These are phyloP conservation scores for Hagleromyces aurorensis DNA, from an alignment of 805 yeast species.

Conservation along the genomic window DNA sequence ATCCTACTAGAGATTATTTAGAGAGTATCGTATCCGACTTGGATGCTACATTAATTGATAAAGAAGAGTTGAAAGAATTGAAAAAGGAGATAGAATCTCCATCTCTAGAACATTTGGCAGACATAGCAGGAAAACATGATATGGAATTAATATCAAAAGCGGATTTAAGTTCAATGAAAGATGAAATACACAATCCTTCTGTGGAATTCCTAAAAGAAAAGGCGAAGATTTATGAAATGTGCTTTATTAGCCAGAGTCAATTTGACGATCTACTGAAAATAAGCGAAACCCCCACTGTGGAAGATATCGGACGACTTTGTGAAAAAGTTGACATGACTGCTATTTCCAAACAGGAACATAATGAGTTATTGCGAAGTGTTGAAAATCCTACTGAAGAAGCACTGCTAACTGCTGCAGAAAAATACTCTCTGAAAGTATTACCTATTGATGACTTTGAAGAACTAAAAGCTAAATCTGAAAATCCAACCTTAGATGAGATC, in stretches of 20 bases:
- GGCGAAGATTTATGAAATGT: slow-evolving; percentile 23
- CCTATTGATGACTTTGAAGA: slow-evolving; percentile 7
- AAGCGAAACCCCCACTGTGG: slow-evolving; percentile 11
- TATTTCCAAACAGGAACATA: slow-evolving; percentile 14
- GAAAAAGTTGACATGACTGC: slow-evolving; percentile 2
- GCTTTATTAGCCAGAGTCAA: slow-evolving; percentile 7
- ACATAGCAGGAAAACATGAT: too few relatives aligned
- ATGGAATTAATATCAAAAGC: too few relatives aligned
- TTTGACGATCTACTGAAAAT: slow-evolving; percentile 6
- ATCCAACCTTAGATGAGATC: slow-evolving; percentile 15
- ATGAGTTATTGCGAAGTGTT: slow-evolving; percentile 12
- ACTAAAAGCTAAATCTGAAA: slow-evolving; percentile 4
- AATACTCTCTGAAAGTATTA: too few relatives aligned
- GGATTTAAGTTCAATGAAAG: too few relatives aligned
- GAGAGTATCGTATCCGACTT: slow-evolving; percentile 12
- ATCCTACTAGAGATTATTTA: too few relatives aligned
- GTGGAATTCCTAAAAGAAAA: slow-evolving; percentile 30
- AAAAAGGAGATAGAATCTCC: neutral
- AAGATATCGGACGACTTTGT: slow-evolving; percentile 5
- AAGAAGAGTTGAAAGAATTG: too few relatives aligned
- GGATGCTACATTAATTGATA: slow-evolving; percentile 13
- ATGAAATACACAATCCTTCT: slow-evolving; percentile 20
- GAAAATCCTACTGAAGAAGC: slow-evolving; percentile 21
- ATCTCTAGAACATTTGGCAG: too few relatives aligned
- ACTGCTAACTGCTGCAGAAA: too few relatives aligned